Evolutionary conservation across 73 alveolate species (phyloP).

Genomic region (Tetrahymena borealis): DNA sequence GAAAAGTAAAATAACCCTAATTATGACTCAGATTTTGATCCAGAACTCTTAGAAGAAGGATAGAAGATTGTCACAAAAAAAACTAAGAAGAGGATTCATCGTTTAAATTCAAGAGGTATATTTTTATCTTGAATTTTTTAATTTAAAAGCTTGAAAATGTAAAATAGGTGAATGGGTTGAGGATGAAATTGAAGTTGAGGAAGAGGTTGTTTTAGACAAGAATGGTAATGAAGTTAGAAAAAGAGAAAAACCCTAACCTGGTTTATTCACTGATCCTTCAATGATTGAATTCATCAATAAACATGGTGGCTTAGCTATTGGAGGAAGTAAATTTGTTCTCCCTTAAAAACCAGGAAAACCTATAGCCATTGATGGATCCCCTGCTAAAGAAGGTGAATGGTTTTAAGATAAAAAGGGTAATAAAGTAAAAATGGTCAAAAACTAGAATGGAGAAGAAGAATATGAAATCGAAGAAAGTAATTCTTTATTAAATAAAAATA

Average conservation of each 20-base stretch:
- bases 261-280: slow-evolving; percentile 11
- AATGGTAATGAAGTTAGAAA: slow-evolving; percentile 32
- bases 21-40: slow-evolving; percentile 34
- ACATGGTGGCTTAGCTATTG: slow-evolving; percentile 45
- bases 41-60: slow-evolving; percentile 27
- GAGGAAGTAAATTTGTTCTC: slow-evolving; percentile 28
- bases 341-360: slow-evolving; percentile 21
- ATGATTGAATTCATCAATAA: slow-evolving; percentile 17
- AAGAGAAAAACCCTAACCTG: slow-evolving; percentile 19
- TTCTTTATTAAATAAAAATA: neutral
- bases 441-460: slow-evolving; percentile 34
- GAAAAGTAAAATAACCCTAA: neutral
- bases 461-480: slow-evolving; percentile 30
- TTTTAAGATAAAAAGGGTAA: neutral
- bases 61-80: slow-evolving; percentile 20
- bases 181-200: slow-evolving; percentile 36
- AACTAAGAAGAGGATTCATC: slow-evolving; percentile 10
- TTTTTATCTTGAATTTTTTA: neutral
- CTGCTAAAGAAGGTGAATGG: neutral
- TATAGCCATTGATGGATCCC: slow-evolving; percentile 13
- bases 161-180: slow-evolving; percentile 31
- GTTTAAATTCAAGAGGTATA: slow-evolving; percentile 15
- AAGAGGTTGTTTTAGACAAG: slow-evolving; percentile 20
- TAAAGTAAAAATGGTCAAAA: slow-evolving; percentile 1
- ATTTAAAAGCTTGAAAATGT: neutral